Evolutionary conservation across 139 green algal genomes (phyloP).

Genomic region (Gonium pectorale): DNA sequence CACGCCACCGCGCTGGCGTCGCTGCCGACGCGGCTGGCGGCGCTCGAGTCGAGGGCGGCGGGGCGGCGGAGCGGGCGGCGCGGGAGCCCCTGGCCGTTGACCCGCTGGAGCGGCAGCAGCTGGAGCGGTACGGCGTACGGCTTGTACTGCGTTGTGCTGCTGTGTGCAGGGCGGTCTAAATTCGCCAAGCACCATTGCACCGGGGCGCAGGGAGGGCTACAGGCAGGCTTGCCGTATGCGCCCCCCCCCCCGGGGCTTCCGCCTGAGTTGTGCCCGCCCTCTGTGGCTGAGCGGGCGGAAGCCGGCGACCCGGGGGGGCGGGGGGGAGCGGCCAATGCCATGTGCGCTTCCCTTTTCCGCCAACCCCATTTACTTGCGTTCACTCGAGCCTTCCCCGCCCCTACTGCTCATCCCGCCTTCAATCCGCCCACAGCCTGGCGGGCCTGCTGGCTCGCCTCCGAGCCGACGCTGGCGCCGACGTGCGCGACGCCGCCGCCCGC

Average conservation of each 20-base stretch:
- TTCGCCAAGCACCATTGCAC: no score
- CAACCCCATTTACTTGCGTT: neutral
- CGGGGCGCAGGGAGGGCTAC: neutral
- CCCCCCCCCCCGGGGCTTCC: no score
- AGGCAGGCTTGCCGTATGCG: neutral
- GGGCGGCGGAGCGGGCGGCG: constrained; percentile 37
- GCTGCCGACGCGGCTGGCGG: constrained; percentile 3
- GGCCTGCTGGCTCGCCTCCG: constrained; percentile 6
- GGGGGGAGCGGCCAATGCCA: no score
- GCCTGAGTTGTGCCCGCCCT: no score
- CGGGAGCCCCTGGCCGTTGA: constrained; percentile 47
- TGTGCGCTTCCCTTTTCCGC: neutral
- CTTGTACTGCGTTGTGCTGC: neutral
- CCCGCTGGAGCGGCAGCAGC: constrained; percentile 52
- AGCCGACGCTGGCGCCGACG: constrained; percentile 11
- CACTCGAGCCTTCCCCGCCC: neutral
- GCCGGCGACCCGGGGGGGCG: no score
- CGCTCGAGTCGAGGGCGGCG: constrained; percentile 38
- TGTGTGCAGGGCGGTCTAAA: neutral
- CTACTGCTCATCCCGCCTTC: neutral
- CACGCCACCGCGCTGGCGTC: constrained; percentile 45
- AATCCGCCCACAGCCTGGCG: neutral
- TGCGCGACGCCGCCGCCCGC: constrained; percentile 21
- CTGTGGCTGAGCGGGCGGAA: no score
- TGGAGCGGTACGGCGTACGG: constrained; percentile 46